These are phyloP conservation scores for Zalaria sp. DNA, from an alignment of 2,329 filamentous ascomycete species.

Conservation along the genomic window DNA sequence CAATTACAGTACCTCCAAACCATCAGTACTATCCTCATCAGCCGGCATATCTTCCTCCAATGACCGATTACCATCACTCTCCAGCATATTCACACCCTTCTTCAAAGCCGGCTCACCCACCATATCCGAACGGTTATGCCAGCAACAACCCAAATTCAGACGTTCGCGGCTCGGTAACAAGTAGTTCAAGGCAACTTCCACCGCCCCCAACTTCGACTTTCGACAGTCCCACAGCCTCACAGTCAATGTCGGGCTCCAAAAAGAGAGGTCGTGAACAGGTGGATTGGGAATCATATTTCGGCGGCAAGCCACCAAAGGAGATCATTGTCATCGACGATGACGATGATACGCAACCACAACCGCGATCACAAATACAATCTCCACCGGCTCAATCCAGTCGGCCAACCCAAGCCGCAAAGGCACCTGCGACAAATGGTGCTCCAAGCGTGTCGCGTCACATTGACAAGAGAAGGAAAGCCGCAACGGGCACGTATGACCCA, in stretches of 20 bases:
- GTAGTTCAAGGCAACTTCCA: constrained; percentile 9
- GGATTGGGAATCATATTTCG: constrained; percentile 23
- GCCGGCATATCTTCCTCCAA: constrained; percentile 19
- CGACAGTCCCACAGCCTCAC: background rate
- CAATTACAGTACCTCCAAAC: constrained; percentile 22
- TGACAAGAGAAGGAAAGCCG: constrained; percentile 59
- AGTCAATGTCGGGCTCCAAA: constrained; percentile 2
- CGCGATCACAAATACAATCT: constrained; percentile 1
- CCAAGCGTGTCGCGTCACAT: constrained; percentile 27
- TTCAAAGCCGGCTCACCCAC: constrained; percentile 1
- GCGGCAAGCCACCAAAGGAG: constrained; percentile 28
- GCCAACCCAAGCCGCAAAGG: background rate
- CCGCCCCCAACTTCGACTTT: constrained; percentile 1
- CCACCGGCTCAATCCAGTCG: background rate
- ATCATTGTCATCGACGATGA: constrained; percentile 40
- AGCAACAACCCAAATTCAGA: constrained; percentile 19
- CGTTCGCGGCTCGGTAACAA: constrained; percentile 21
- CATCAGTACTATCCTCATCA: constrained; percentile 27
- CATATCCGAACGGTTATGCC: constrained; percentile 22
- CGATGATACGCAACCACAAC: constrained; percentile 1
- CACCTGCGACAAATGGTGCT: constrained; percentile 6
- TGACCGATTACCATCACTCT: constrained; percentile 13
- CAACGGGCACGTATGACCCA: constrained; percentile 49
- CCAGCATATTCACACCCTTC: constrained; percentile 9
- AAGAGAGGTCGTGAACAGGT: constrained; percentile 11